phyloP scores from a whole-genome alignment of 495 filamentous ascomycete genomes.

The Parachaetomium inaequale region DNA sequence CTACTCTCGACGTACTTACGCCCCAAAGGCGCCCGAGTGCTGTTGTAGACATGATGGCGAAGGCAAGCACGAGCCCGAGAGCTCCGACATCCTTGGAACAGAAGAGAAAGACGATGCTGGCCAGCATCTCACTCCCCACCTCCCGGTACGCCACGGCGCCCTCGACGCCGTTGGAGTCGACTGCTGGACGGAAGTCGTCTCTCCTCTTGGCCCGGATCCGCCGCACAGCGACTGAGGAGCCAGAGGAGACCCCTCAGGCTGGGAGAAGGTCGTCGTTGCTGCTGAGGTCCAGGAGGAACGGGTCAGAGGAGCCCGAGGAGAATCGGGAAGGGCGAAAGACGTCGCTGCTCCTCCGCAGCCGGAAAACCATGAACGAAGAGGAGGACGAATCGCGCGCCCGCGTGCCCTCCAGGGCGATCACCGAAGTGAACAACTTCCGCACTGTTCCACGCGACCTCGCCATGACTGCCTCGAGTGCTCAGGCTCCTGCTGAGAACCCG shows the following conservation, averaged over 20 bases:
- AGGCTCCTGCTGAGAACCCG: slow-evolving; percentile 31
- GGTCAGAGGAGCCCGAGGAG: slow-evolving; percentile 49
- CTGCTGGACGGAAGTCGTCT: slow-evolving; percentile 43
- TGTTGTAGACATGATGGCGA: slow-evolving; percentile 31
- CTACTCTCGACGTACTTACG: slow-evolving; percentile 35
- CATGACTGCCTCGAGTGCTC: background rate
- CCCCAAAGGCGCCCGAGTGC: slow-evolving; percentile 35
- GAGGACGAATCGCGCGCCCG: slow-evolving; percentile 50
- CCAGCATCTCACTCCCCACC: slow-evolving; percentile 40
- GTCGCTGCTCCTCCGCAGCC: slow-evolving; percentile 38
- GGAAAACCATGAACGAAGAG: slow-evolving; percentile 42
- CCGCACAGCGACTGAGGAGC: slow-evolving; percentile 46
- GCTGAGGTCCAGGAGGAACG: slow-evolving; percentile 42
- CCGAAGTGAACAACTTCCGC: slow-evolving; percentile 48
- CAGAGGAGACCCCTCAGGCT: slow-evolving; percentile 38
- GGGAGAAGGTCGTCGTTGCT: slow-evolving; percentile 44
- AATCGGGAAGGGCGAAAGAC: slow-evolving; percentile 37
- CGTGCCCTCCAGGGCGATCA: slow-evolving; percentile 54
- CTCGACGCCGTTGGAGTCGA: slow-evolving; percentile 28
- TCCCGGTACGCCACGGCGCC: slow-evolving; percentile 37
- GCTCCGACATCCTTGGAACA: slow-evolving; percentile 69
- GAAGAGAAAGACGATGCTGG: slow-evolving; percentile 60
- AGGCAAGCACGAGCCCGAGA: slow-evolving; percentile 53
- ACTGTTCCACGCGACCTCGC: slow-evolving; percentile 33
- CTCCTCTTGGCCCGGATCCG: slow-evolving; percentile 42